Evolutionary conservation across 345 rosid species (phyloP).

Genomic region (Passiflora organensis): DNA sequence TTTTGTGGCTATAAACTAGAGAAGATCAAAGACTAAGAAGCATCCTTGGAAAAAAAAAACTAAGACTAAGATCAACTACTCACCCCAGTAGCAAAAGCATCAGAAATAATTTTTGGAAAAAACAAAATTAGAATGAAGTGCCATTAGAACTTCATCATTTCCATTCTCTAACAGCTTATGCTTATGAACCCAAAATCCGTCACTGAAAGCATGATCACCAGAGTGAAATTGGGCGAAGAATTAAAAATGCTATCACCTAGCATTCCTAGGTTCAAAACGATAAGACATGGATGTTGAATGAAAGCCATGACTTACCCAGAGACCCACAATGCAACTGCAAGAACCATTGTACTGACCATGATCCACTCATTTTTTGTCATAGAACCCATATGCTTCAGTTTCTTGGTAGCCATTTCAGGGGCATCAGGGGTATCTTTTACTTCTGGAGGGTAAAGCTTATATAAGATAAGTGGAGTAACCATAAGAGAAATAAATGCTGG

Average conservation of each 20-base stretch:
- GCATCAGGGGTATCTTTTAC: slow-evolving; percentile 90
- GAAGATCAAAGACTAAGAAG: too few species aligned
- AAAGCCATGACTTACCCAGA: slow-evolving; percentile 57
- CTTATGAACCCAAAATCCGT: not conserved
- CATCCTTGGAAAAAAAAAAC: too few species aligned
- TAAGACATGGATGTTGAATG: not conserved
- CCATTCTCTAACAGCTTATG: not conserved
- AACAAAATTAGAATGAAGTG: too few species aligned
- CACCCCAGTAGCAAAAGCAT: too few species aligned
- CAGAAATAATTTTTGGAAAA: too few species aligned
- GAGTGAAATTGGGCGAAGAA: too few species aligned
- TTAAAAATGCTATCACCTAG: too few species aligned
- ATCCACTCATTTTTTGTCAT: slow-evolving; percentile 79
- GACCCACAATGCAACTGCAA: slow-evolving; percentile 91
- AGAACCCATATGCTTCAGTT: slow-evolving; percentile 76
- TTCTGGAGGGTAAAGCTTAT: slow-evolving; percentile 94
- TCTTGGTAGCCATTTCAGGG: slow-evolving; percentile 81
- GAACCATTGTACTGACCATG: slow-evolving; percentile 87
- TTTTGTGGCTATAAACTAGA: too few species aligned
- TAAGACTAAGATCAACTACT: too few species aligned
- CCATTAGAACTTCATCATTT: too few species aligned
- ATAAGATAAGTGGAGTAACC: slow-evolving; percentile 68
- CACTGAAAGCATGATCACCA: too few species aligned
- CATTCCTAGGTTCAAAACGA: too few species aligned
- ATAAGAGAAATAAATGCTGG: slow-evolving; percentile 72